A percentile compares a stretch with the other conserved stretches of the same genome.
These are phyloP conservation scores for Aureobasidium melanogenum DNA, from an alignment of 2,329 filamentous ascomycete genomes.

Conservation along the genomic window DNA sequence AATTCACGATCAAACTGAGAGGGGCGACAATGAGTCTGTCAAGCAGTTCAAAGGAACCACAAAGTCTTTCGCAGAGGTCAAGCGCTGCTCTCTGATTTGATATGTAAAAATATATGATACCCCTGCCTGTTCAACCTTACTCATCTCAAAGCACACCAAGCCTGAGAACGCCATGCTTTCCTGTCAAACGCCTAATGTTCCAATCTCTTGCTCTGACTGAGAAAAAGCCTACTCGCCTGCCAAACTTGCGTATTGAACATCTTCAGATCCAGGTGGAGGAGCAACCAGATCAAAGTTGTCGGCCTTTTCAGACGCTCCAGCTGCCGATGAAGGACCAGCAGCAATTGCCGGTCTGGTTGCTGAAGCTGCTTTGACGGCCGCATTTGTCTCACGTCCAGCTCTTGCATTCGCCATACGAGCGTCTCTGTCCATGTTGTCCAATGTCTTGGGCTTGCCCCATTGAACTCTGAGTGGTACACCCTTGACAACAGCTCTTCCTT, in stretches of 20 bases:
- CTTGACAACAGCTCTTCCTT: conserved; percentile 81
- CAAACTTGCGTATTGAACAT: conserved; percentile 78
- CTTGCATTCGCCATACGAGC: conserved; percentile 71
- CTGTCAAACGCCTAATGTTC: neutral
- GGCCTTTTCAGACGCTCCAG: conserved; percentile 36
- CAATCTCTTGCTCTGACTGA: neutral
- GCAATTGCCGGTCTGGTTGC: conserved; percentile 16
- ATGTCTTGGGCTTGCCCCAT: conserved; percentile 86
- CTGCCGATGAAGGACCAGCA: conserved; percentile 25
- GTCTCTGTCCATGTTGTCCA: conserved; percentile 86
- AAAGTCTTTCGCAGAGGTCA: conserved; percentile 33
- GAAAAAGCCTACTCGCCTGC: conserved; percentile 58
- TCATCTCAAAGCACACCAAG: neutral
- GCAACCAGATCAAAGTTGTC: conserved; percentile 47
- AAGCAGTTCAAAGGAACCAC: conserved; percentile 48
- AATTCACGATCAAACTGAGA: conserved; percentile 86
- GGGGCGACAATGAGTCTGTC: conserved; percentile 86
- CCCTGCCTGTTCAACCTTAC: neutral
- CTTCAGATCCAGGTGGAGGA: conserved; percentile 68
- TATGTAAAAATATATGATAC: conserved; percentile 12
- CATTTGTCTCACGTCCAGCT: conserved; percentile 55
- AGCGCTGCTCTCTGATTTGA: conserved; percentile 20
- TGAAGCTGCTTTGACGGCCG: conserved; percentile 16
- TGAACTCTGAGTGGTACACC: conserved; percentile 84
- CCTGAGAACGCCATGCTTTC: conserved; percentile 15